phyloP scores from a whole-genome alignment of 2,329 filamentous ascomycete species.

The Arachnopeziza araneosa region DNA sequence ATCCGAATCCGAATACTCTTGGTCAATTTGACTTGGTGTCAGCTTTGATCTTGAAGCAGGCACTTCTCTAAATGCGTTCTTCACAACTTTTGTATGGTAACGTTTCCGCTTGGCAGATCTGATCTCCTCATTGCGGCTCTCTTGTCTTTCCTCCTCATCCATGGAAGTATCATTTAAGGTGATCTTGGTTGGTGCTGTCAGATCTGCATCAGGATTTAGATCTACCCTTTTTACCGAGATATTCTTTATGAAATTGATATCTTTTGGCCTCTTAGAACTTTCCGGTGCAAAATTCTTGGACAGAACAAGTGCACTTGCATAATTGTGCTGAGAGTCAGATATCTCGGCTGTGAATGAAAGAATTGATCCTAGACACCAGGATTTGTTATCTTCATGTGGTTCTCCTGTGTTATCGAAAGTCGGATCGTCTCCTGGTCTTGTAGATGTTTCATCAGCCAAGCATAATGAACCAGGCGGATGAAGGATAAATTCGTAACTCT shows the following conservation, averaged over 20 bases:
- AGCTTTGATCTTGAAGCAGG: background rate
- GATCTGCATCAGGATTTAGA: background rate
- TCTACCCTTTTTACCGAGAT: background rate
- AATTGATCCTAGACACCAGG: background rate
- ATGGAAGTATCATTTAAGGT: no score
- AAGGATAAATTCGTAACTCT: slow-evolving; percentile 10
- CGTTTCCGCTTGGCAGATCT: background rate
- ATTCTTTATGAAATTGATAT: background rate
- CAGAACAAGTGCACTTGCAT: background rate
- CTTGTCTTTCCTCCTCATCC: no score
- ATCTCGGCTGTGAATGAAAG: background rate
- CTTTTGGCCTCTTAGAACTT: background rate
- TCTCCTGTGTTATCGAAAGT: background rate
- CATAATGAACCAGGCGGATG: slow-evolving; percentile 1
- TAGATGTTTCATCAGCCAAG: background rate
- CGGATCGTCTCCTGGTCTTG: background rate
- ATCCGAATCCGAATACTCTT: background rate
- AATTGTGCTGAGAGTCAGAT: background rate
- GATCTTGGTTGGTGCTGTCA: no score
- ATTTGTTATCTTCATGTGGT: background rate
- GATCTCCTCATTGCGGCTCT: no score
- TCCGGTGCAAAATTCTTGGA: background rate
- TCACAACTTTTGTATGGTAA: no score
- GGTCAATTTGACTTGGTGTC: background rate
- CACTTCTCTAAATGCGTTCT: background rate